Conservation (phyloP, 2,329 filamentous ascomycete genomes). For the Diaporthe longicolla region DNA sequence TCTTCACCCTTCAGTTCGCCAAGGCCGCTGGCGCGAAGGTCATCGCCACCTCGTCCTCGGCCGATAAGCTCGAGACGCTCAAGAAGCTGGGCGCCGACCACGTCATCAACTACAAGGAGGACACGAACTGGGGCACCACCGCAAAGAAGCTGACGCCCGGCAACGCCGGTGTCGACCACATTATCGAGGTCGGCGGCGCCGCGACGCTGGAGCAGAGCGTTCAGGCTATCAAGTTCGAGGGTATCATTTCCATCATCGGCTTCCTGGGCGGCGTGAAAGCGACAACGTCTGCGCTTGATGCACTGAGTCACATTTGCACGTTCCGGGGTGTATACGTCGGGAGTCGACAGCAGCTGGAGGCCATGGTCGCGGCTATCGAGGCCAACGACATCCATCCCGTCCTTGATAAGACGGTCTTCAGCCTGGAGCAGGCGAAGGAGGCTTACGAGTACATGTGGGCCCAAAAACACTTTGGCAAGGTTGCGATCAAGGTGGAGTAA, state of each 20-base stretch:
- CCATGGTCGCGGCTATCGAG: slow-evolving; percentile 60
- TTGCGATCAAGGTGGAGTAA: slow-evolving; percentile 63
- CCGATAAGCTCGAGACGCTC: slow-evolving; percentile 62
- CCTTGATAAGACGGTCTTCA: slow-evolving; percentile 55
- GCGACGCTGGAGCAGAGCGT: slow-evolving; percentile 62
- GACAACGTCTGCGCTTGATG: slow-evolving; percentile 67
- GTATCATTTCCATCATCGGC: slow-evolving; percentile 56
- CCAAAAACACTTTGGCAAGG: slow-evolving; percentile 69
- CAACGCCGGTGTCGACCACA: slow-evolving; percentile 63
- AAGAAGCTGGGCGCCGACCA: slow-evolving; percentile 68
- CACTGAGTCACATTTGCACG: slow-evolving; percentile 56
- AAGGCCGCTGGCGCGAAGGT: slow-evolving; percentile 67
- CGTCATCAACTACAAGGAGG: slow-evolving; percentile 69
- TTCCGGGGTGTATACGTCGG: slow-evolving; percentile 59
- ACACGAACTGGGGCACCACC: slow-evolving; percentile 66
- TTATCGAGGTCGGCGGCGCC: slow-evolving; percentile 70
- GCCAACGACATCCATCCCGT: slow-evolving; percentile 59
- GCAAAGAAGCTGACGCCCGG: slow-evolving; percentile 63
- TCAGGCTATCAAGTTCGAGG: slow-evolving; percentile 51
- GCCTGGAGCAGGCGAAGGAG: slow-evolving; percentile 54
- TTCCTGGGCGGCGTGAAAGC: slow-evolving; percentile 59
- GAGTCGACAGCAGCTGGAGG: slow-evolving; percentile 56
- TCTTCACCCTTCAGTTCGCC: slow-evolving; percentile 73
- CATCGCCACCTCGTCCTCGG: slow-evolving; percentile 69
- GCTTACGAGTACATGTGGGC: slow-evolving; percentile 69